A percentile compares a stretch with the other conserved stretches of the same genome.
Conservation (phyloP, 768 basidiomycete genomes). For the Rhodotorula graminis region DNA sequence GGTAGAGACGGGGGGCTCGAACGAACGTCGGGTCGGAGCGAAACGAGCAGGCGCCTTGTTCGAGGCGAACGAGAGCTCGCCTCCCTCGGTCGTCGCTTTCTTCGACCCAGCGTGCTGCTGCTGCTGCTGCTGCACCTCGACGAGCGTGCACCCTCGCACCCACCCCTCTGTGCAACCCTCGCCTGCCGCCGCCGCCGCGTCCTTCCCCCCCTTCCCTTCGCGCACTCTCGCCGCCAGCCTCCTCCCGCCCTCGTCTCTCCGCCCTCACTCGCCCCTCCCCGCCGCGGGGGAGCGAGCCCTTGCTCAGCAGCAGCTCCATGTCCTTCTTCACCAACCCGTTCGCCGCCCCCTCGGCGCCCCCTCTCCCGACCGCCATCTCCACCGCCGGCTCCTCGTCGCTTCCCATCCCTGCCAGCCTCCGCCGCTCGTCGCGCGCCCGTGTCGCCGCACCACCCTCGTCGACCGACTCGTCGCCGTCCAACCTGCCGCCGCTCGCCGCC, state of each 20-base stretch:
- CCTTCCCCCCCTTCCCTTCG: too few species aligned
- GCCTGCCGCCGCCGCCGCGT: too few species aligned
- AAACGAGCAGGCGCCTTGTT: too few species aligned
- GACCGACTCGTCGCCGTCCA: neutral
- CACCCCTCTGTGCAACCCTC: too few species aligned
- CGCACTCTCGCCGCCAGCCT: neutral
- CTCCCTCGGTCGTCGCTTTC: too few species aligned
- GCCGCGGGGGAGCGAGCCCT: too few species aligned
- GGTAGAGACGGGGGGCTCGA: too few species aligned
- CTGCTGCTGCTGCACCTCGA: too few species aligned
- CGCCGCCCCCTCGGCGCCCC: neutral
- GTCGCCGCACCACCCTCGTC: neutral
- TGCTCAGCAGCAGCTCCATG: neutral
- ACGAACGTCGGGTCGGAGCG: too few species aligned
- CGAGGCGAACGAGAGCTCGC: too few species aligned
- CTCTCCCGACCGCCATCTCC: neutral
- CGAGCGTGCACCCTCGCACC: too few species aligned
- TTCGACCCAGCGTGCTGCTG: too few species aligned
- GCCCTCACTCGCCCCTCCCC: neutral
- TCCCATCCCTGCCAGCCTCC: slow-evolving; percentile 8
- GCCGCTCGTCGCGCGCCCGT: slow-evolving; percentile 11
- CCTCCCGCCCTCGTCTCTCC: neutral
- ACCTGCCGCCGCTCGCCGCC: neutral
- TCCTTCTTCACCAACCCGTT: slow-evolving; percentile 34
- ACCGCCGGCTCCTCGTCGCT: neutral